Percentiles rank a stretch among this genome's conserved stretches.
phyloP scores from a whole-genome alignment of 371 early-diverging fungal genomes.

The Lichtheimia corymbifera region DNA sequence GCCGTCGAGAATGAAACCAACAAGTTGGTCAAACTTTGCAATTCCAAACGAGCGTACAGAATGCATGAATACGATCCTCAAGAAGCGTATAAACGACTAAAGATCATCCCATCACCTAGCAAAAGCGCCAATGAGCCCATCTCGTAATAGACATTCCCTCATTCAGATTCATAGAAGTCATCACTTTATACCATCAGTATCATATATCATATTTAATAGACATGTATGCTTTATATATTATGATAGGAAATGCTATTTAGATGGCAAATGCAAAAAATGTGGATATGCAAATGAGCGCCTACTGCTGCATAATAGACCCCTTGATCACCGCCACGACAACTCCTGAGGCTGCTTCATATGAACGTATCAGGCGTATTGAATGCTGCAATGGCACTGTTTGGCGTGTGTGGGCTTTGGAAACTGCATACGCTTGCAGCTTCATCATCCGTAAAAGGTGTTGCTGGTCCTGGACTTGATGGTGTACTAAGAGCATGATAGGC shows the following conservation, averaged over 20 bases:
- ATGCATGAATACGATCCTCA: neutral
- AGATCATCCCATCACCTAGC: neutral
- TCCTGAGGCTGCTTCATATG: neutral
- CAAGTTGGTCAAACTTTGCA: too few species aligned
- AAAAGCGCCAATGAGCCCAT: too few species aligned
- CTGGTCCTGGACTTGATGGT: slow-evolving; percentile 27
- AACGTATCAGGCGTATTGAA: neutral
- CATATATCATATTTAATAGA: too few species aligned
- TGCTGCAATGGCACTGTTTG: slow-evolving; percentile 7
- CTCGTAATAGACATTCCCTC: too few species aligned
- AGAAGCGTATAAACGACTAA: neutral
- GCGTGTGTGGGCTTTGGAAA: slow-evolving; percentile 22
- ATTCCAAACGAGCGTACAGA: too few species aligned
- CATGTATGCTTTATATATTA: too few species aligned
- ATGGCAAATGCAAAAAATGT: neutral
- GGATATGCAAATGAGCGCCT: neutral
- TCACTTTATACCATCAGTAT: too few species aligned
- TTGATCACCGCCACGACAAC: too few species aligned
- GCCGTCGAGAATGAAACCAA: too few species aligned
- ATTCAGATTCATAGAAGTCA: too few species aligned
- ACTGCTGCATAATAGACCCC: neutral
- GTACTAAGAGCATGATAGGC: slow-evolving; percentile 15
- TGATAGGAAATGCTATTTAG: neutral
- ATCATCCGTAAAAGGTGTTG: slow-evolving; percentile 23
- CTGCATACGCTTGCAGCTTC: slow-evolving; percentile 19